Base-by-base conservation (phyloP, 23 red algal species). In the Chondrus crispus region DNA sequence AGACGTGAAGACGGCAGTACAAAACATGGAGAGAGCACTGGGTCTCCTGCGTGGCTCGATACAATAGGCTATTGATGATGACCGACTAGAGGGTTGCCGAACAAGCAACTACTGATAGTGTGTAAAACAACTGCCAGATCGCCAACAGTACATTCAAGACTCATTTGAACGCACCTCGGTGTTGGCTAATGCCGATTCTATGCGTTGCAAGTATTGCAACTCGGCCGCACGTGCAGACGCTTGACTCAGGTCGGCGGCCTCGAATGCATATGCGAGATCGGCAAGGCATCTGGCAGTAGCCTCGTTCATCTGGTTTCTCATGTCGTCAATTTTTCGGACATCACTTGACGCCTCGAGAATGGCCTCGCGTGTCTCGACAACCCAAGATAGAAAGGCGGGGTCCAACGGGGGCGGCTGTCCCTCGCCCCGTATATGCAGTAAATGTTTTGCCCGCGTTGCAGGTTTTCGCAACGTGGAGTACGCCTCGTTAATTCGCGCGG, bases 1-100 rank as follows among this genome's bases (percentile, higher is more conserved):
- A 76, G 95, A 96, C 36, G 49, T 96, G 33, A 39, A 58, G 5
- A 89, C 88, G 33, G 95, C 95, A 45, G 57, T 78, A n/a, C 38
- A 45, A 42, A 89, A 89, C 30, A 33, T 89, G 32, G 69, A 89
- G 70, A 3, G 42, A 19, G 85, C 85, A 28, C 32, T 89, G 51
- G 42, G 49, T 40, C 48, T 89, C 33, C 33, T 89, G 60, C 60
- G 35, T 9, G 60, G n/a, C n/a, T n/a, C n/a, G 60, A 66, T 32
- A 66, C 60, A 32, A 32, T 66, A 66, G 60, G 60, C 35, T 9
- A 66, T 66, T n/a, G 26, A 66, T 13, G 9, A 32, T 66, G 8
- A n/a, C n/a, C n/a, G n/a, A n/a, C n/a, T n/a, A n/a, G n/a, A n/a
- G n/a, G n/a, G n/a, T n/a, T n/a, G n/a, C n/a, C n/a, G n/a, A n/a